phyloP scores from a whole-genome alignment of 1,284 basidiomycete genomes.

The Cryptococcus sp. region DNA sequence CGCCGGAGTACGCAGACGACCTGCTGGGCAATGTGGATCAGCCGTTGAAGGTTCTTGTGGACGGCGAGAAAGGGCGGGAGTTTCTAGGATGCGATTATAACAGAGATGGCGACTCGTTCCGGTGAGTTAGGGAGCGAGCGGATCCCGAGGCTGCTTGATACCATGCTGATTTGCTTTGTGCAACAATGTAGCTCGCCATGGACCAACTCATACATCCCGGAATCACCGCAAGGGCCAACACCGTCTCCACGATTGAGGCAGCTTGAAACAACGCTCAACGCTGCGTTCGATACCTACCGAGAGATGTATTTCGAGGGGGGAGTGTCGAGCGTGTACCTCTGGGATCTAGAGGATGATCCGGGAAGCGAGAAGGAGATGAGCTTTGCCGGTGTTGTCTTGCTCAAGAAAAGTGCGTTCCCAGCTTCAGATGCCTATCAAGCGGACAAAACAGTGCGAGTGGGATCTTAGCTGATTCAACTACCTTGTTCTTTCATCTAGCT shows the following conservation, averaged over 20 bases:
- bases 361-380: constrained; percentile 44
- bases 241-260: constrained; percentile 84
- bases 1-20: constrained; percentile 95
- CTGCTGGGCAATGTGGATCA: constrained; percentile 93
- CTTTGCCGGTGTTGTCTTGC: constrained; percentile 93
- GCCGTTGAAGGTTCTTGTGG: constrained; percentile 79
- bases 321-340: constrained; percentile 95
- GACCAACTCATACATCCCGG: constrained; percentile 89
- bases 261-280: constrained; percentile 89
- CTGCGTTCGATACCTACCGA: constrained; percentile 95
- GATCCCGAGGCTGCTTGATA: not conserved
- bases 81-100: constrained; percentile 98
- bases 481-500: constrained; percentile 44
- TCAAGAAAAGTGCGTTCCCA: constrained; percentile 82
- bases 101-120: constrained; percentile 90
- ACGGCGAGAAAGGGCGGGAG: constrained; percentile 72
- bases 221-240: constrained; percentile 79
- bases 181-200: constrained; percentile 76
- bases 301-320: constrained; percentile 99
- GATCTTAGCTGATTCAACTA: too few relatives aligned
- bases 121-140: constrained; percentile 59
- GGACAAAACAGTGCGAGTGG: constrained; percentile 4
- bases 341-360: constrained; percentile 89
- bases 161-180: not conserved
- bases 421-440: not conserved